Evolutionary conservation across 345 rosid species (phyloP).

Genomic region (Sisymbrium irio): DNA sequence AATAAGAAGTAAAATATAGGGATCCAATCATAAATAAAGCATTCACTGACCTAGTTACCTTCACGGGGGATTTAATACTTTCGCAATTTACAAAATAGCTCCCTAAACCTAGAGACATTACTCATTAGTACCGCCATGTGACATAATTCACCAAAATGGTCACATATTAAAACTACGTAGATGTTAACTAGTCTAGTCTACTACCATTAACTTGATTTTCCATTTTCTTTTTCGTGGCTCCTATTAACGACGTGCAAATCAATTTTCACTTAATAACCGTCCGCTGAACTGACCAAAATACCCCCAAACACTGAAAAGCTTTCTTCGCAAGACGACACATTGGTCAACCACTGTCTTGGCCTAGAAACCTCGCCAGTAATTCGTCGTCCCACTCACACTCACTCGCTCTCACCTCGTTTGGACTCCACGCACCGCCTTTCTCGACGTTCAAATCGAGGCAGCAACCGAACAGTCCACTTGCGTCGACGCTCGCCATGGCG

Average conservation of each 20-base stretch:
- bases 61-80: background rate
- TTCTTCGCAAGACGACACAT: constrained; percentile 7
- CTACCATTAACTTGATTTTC: constrained; percentile 11
- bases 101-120: background rate
- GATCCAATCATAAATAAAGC: background rate
- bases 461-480: constrained; percentile 34
- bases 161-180: background rate
- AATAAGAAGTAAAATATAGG: background rate
- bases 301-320: background rate
- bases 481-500: constrained; percentile 76
- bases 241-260: constrained; percentile 9
- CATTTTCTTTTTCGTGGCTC: background rate
- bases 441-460: background rate
- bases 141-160: constrained; percentile 6
- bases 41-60: constrained; percentile 1
- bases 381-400: constrained; percentile 39
- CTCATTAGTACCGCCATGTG: constrained; percentile 1
- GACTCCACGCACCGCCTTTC: constrained; percentile 36
- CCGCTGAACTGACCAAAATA: background rate
- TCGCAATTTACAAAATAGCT: constrained; percentile 1
- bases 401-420: constrained; percentile 27
- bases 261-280: background rate
- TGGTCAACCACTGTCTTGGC: constrained; percentile 40
- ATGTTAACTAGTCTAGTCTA: background rate
- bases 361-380: constrained; percentile 47